These are phyloP conservation scores for Dipteronia dyeriana DNA, from an alignment of 345 rosid genomes.

Conservation along the genomic window DNA sequence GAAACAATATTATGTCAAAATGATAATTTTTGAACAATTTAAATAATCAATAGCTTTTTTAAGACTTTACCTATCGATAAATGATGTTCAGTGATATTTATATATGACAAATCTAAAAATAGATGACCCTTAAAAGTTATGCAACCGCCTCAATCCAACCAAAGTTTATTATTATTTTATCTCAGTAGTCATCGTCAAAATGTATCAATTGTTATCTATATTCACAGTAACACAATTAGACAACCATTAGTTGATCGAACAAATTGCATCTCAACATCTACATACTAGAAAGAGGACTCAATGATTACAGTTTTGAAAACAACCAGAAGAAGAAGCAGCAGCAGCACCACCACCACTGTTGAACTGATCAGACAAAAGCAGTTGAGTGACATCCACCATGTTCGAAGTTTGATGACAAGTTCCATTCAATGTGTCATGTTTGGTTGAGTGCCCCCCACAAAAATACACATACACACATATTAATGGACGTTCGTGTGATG, in stretches of 20 bases:
- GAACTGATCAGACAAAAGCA: background rate
- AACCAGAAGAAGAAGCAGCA: background rate
- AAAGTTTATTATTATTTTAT: too few species aligned
- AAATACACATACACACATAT: background rate
- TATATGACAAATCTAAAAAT: too few species aligned
- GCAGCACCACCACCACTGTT: background rate
- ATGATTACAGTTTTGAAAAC: background rate
- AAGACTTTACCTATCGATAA: too few species aligned
- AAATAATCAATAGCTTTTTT: too few species aligned
- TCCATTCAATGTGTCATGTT: background rate
- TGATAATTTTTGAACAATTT: too few species aligned
- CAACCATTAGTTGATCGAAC: background rate
- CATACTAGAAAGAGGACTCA: background rate
- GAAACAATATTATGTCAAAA: too few species aligned
- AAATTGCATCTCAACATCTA: background rate
- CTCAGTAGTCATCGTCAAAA: too few species aligned
- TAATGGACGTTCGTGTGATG: background rate
- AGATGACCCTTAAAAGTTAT: too few species aligned
- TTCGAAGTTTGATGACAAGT: background rate
- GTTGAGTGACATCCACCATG: background rate
- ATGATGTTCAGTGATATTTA: too few species aligned
- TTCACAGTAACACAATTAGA: background rate
- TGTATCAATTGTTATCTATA: too few species aligned
- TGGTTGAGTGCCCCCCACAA: background rate
- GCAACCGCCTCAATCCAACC: too few species aligned